phyloP scores from a whole-genome alignment of 2,329 filamentous ascomycete genomes.

The Penicillium brasilianum region DNA sequence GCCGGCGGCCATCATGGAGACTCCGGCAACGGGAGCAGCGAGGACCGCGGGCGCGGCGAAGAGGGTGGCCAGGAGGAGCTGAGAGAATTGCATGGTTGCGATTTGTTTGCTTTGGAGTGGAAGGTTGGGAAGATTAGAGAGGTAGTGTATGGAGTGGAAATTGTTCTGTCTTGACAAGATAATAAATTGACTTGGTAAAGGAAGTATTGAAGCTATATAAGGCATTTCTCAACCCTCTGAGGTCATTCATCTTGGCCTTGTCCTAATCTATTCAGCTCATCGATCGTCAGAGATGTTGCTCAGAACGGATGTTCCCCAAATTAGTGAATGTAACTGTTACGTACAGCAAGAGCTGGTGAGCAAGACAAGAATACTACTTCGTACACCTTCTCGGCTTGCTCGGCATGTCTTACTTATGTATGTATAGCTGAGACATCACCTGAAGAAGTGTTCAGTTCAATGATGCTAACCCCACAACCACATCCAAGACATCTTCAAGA shows the following conservation, averaged over 20 bases:
- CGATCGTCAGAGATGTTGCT: slow-evolving; percentile 2
- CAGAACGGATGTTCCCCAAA: slow-evolving; percentile 11
- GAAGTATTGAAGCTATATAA: slow-evolving; percentile 19
- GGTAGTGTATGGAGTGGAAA: not conserved
- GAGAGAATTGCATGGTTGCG: slow-evolving; percentile 53
- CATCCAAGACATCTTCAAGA: slow-evolving; percentile 22
- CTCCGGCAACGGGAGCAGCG: slow-evolving; percentile 43
- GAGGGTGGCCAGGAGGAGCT: slow-evolving; percentile 43
- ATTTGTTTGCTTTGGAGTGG: slow-evolving; percentile 11
- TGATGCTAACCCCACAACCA: not conserved
- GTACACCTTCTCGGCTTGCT: not conserved
- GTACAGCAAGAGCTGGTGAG: not conserved
- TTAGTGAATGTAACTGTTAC: slow-evolving; percentile 22
- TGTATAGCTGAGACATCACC: slow-evolving; percentile 19
- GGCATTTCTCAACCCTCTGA: slow-evolving; percentile 9
- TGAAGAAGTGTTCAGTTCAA: slow-evolving; percentile 6
- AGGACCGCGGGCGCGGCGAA: slow-evolving; percentile 43
- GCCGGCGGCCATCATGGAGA: slow-evolving; percentile 49
- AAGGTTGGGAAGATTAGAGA: not conserved
- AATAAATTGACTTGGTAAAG: not conserved
- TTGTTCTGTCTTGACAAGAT: not conserved
- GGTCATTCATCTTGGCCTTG: not conserved
- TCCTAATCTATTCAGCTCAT: not conserved
- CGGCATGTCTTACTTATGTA: slow-evolving; percentile 14
- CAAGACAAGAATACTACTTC: not conserved